Base-by-base conservation (phyloP, 1,284 basidiomycete genomes). In the Rhodotorula sp. region DNA sequence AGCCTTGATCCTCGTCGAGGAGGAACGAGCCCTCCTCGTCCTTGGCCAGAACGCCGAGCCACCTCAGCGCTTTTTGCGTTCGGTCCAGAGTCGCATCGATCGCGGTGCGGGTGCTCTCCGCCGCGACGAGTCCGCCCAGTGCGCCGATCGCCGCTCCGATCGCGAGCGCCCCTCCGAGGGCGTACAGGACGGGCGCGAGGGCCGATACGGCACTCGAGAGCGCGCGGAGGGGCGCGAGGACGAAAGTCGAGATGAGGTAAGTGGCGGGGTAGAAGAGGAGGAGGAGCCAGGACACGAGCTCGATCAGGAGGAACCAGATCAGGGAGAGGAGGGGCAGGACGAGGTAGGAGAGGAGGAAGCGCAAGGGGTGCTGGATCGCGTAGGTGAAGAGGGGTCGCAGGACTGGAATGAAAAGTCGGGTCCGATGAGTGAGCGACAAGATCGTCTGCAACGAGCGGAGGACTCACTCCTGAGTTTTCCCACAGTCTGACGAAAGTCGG, bases 351-450 rank as follows among this genome's bases (percentile, higher is more conserved):
- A 56, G 49, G 56, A 68, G 54, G 69, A 73, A 73, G 46, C 72
- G 72, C 51, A 73, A 10, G 1, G 72, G 72, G 26, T 73, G 72
- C 39, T 70, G 66, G 16, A 73, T 26, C 6, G 69, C 69, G 59
- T 65, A 70, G 47, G 58, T 65, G 57, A 63, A 64, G 5, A 73
- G 20, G 1, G 72, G 72, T 3, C 60, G 61, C 4, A 73, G 59
- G 26, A 58, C 68, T 70, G 59, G 16, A 10, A 2, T 3, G 3
- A 43, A 48, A 23, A 31, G 23, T 5, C 39, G 12, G 26, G 56
- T 54, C 4, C 62, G 4, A 5, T 6, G 23, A 10, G 46, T 21
- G 29, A 31, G 29, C 20, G n/a, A 3, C 20, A 21, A 21, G 29
- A 29, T 29, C 29, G 29, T 29, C 29, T 29, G 29, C 29, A 29